A percentile compares a stretch with the other conserved stretches of the same genome.
phyloP scores from a whole-genome alignment of 129 eudicot genomes.

The Daucus carota region DH1_v3.0 NC_030389.2:37969501-37970000 shows the following conservation, averaged over 20 bases:
- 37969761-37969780: neutral
- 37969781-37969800: neutral
- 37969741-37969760: neutral
- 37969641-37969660: neutral
- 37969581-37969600: neutral
- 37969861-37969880: neutral
- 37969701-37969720: no score
- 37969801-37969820: no score
- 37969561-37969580: neutral
- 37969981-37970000: neutral
- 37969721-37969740: no score
- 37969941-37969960: neutral
- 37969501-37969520: neutral
- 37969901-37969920: neutral
- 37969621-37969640: neutral
- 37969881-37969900: neutral
- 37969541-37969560: neutral
- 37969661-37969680: neutral
- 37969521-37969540: neutral
- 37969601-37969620: neutral
- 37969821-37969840: neutral
- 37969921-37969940: neutral
- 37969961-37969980: no score
- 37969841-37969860: neutral
- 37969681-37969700: neutral